Evolutionary conservation across 2,329 filamentous ascomycete genomes (phyloP), one percentile per base, ranked within the genome.

Genomic region (Penicillium sclerotigenum): DNA sequence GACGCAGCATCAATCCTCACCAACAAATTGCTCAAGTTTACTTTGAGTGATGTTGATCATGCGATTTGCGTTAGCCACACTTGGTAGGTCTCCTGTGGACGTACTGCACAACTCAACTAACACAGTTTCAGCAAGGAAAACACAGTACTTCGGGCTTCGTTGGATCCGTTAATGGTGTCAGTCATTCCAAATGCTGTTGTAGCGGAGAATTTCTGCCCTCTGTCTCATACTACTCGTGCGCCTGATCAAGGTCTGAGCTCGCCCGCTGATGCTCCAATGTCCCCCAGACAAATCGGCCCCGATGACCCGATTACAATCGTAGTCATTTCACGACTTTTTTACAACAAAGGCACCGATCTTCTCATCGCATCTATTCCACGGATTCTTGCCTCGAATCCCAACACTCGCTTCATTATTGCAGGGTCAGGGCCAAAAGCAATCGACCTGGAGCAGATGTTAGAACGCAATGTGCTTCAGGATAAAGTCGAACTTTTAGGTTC

Each of bases 21-120:
- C 31, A 99, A 99, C 73, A 99, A 99, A 77, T 80, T 99, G 37
- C 81, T 99, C 54, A 99, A 99, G 73, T 99, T 99, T 69, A 93
- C 86, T 0, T 73, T 99, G 61, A 97, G 93, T 72, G 94, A 99
- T 71, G 92, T 99, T 14, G 94, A 97, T 70, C 94, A 99, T 80
- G 92, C 95, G 59, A 96, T 99, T 45, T 99, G 94, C 69, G 94
- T 99, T 67, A 97, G 91, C 75, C 92, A 99, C 79, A 99, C 94
- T 37, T 97, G 93, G 91, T 94, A 78, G 61, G 81, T 53, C 1
- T 11, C 8, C n/a, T 5, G 6, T 13, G 8, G 5, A 8, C 31
- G 34, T 18, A 3, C 11, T 22, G 22, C 14, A 24, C 8, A 4
- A 22, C 14, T 34, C 29, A 18, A 63, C 57, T 55, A 24, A 56